Base-by-base conservation (phyloP, 169 alveolate genomes). In the Theileria orientalis region DNA sequence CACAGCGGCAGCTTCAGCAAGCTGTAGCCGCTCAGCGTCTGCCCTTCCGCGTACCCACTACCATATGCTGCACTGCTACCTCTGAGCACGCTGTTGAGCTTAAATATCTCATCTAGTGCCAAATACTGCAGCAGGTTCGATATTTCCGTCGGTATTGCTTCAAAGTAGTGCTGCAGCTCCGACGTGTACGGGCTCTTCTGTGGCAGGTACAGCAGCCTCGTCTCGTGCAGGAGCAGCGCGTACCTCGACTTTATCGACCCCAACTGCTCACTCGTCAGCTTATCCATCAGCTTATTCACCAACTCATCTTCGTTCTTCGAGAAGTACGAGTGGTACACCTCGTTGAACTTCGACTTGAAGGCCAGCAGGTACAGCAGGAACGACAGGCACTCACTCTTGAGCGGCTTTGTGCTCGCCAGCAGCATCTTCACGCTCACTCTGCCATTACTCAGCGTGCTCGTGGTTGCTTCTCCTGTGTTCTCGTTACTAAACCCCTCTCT, bases 1-100 rank as follows among this genome's bases (percentile, higher is more conserved):
- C 73, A 63, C 3, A 63, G 7, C 3, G 73, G 73, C n/a, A 63
- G 51, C 13, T 63, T 63, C 3, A 54, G 3, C 13, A 13, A 14
- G 16, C 52, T 42, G 23, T 13, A 16, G 16, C 52, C 52, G 16
- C 52, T 42, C 52, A 42, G 13, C 13, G 52, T 42, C 16, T 42
- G 52, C n/a, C n/a, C n/a, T n/a, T n/a, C n/a, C n/a, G n/a, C n/a
- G n/a, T n/a, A n/a, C n/a, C n/a, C n/a, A n/a, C n/a, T n/a, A n/a
- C n/a, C n/a, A n/a, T n/a, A n/a, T 42, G 52, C 52, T 14, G 13
- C 52, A 13, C 23, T 14, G 16, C 52, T 42, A 13, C 16, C 16
- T 16, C 52, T 42, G 16, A 42, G 23, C 52, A 14, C 16, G 13
- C 13, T 13, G 52, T 42, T 42, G 23, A 42, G 16, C 23, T 42